These are phyloP conservation scores for Pichia gijzeniarum DNA, from an alignment of 805 yeast species.

Conservation along the genomic window DNA sequence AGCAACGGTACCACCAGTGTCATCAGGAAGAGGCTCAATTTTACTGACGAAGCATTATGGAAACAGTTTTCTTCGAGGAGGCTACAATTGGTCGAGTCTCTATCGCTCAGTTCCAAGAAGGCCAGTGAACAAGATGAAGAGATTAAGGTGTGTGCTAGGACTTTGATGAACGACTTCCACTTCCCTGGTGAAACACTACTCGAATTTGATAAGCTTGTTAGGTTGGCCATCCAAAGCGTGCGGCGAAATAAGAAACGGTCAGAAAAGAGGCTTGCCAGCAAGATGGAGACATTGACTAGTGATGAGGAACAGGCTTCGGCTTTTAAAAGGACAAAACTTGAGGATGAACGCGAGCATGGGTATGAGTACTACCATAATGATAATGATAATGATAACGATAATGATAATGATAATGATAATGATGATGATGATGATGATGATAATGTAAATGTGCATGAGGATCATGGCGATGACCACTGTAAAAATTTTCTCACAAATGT, in stretches of 20 bases:
- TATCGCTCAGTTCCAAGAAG: conserved; percentile 52
- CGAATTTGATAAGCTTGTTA: conserved; percentile 84
- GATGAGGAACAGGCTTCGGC: conserved; percentile 6
- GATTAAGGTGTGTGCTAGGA: conserved; percentile 70
- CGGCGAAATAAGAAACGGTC: conserved; percentile 78
- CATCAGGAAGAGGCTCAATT: conserved; percentile 58
- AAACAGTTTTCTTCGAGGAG: conserved; percentile 86
- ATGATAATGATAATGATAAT: neutral
- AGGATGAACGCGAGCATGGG: neutral
- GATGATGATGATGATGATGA: neutral
- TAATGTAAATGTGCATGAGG: conserved; percentile 7
- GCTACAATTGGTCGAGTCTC: conserved; percentile 77
- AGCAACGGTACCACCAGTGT: conserved; percentile 31
- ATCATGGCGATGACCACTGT: too few relatives aligned
- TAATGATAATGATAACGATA: neutral
- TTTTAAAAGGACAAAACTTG: conserved; percentile 6
- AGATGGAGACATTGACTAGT: conserved; percentile 11
- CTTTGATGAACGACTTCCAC: conserved; percentile 70
- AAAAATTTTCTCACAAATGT: too few relatives aligned
- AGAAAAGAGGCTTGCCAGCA: conserved; percentile 32
- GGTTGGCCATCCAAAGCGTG: conserved; percentile 92
- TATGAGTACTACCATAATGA: neutral
- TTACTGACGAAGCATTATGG: conserved; percentile 81
- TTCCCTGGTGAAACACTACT: conserved; percentile 49
- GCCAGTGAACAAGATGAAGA: conserved; percentile 91